A percentile compares a stretch with the other conserved stretches of the same genome.
Conservation (phyloP, 2,329 filamentous ascomycete species). For the Penicillium olsonii region DNA sequence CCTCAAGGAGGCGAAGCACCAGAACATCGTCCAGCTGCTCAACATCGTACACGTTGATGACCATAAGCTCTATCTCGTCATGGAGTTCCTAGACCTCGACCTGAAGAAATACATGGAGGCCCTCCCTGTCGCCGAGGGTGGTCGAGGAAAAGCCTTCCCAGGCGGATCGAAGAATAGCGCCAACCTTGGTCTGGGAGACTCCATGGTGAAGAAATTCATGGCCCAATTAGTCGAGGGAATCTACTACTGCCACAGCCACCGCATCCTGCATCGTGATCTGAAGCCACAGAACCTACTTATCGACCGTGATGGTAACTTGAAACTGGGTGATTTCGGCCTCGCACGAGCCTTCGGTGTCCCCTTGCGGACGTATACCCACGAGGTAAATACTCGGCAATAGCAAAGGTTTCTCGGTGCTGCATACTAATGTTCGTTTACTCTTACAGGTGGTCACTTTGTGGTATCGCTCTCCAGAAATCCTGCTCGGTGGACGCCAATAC, state of each 20-base stretch:
- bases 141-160: constrained; percentile 68
- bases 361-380: constrained; percentile 96
- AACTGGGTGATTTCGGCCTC: constrained; percentile 91
- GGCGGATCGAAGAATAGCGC: background rate
- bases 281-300: constrained; percentile 97
- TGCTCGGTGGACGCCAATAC: constrained; percentile 93
- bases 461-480: constrained; percentile 95
- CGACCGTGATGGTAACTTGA: constrained; percentile 84
- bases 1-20: constrained; percentile 99
- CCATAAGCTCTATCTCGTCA: constrained; percentile 94
- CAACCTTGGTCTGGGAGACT: constrained; percentile 64
- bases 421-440: constrained; percentile 53
- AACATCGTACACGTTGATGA: constrained; percentile 99
- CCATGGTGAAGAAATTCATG: constrained; percentile 98
- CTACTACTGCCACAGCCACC: constrained; percentile 96
- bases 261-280: constrained; percentile 90
- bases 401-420: background rate
- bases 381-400: constrained; percentile 56
- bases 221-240: constrained; percentile 93
- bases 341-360: constrained; percentile 94
- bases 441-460: constrained; percentile 77
- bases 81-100: constrained; percentile 98
- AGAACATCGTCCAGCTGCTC: constrained; percentile 94
- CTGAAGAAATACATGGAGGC: constrained; percentile 99
- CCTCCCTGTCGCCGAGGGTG: background rate